These are phyloP conservation scores for Ustilago lituana DNA, from an alignment of 1,284 basidiomycete genomes.

Conservation along the genomic window DNA sequence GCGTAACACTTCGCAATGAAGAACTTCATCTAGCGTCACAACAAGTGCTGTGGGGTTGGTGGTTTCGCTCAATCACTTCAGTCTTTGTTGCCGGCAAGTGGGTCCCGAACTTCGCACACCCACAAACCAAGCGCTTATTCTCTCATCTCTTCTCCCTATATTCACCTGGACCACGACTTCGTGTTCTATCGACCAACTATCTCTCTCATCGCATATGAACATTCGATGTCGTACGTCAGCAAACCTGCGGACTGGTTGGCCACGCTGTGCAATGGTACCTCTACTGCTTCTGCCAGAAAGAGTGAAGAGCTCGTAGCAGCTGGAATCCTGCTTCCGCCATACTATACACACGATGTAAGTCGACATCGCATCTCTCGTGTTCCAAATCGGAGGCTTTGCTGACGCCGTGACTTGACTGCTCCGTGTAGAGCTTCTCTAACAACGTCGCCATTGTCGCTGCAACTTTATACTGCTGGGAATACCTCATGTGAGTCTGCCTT, in stretches of 20 bases:
- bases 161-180: no score
- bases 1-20: no score
- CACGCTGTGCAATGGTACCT: slow-evolving; percentile 12
- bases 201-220: no score
- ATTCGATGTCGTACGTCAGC: neutral
- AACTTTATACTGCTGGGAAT: slow-evolving; percentile 37
- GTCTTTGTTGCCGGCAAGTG: no score
- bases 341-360: slow-evolving; percentile 20
- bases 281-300: neutral
- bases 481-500: slow-evolving; percentile 37
- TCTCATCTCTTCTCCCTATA: no score
- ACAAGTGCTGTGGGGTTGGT: no score
- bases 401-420: neutral
- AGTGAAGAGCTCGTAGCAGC: neutral
- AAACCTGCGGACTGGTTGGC: slow-evolving; percentile 5
- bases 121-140: no score
- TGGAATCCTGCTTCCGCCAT: slow-evolving; percentile 9
- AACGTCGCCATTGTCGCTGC: slow-evolving; percentile 27
- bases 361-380: no score
- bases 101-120: no score
- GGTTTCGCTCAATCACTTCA: no score
- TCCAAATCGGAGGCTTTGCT: neutral
- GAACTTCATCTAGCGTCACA: no score
- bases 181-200: no score
- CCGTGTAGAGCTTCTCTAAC: slow-evolving; percentile 8